Base-by-base conservation (phyloP, 192 early-diverging fungal species). In the Coemansia nantahalensis region DNA sequence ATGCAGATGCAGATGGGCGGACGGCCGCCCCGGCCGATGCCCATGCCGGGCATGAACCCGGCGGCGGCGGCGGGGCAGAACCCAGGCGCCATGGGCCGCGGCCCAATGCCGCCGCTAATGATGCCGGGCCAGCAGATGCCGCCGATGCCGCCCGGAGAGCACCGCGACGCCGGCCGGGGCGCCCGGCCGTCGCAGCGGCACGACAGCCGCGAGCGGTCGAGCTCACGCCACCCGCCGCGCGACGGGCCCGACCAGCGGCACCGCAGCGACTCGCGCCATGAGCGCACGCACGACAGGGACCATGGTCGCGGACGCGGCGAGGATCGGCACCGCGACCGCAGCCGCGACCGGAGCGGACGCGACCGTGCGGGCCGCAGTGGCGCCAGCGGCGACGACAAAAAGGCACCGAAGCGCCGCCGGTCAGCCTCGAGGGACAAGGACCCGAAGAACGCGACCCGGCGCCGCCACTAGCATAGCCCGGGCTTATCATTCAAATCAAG, bases 401-500 rank as follows among this genome's bases (percentile, higher is more conserved):
- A 45, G 21, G 45, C 60, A 21, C 43, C 44, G 35, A 76, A 76
- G 54, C 72, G 72, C 26, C 72, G 65, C 46, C 65, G 72, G 39
- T 76, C 72, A 13, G 36, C 21, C 30, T 68, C 72, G 9, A 58
- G 54, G 42, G 72, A 66, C 4, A 54, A 66, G 35, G 70, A 76
- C 14, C 11, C 56, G 18, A 76, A 65, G 44, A 44, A 48, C 34
- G n/a, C 47, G 11, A 57, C 65, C 3, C 64, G 57, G 38, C 72
- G 72, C 45, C 72, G 72, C 45, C 72, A 60, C 46, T 76, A 56
- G 34, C 23, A n/a, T n/a, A n/a, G n/a, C n/a, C n/a, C n/a, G n/a
- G n/a, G n/a, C n/a, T n/a, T n/a, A n/a, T n/a, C n/a, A n/a, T n/a
- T n/a, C n/a, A n/a, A n/a, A n/a, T n/a, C n/a, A n/a, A n/a, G n/a